Conservation (phyloP, 1,284 basidiomycete species). For the Chondrostereum purpureum region DNA sequence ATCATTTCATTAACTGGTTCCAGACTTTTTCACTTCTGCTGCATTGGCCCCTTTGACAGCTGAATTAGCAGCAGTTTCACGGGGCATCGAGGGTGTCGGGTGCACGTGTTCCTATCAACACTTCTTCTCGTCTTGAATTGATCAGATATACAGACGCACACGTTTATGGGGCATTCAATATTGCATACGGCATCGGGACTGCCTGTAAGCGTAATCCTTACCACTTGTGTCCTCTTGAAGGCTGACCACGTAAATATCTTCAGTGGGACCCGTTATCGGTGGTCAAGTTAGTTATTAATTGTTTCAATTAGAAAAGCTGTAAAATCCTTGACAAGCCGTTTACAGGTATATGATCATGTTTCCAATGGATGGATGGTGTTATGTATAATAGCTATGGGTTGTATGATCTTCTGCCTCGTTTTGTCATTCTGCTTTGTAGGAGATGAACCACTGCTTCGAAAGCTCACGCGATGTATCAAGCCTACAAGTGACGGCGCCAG, state of each 20-base stretch:
- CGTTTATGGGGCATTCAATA: slow-evolving; percentile 61
- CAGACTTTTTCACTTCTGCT: slow-evolving; percentile 58
- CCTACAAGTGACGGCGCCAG: too few species aligned
- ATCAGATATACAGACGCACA: slow-evolving; percentile 48
- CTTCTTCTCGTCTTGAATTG: background rate
- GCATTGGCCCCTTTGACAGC: slow-evolving; percentile 54
- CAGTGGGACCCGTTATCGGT: slow-evolving; percentile 64
- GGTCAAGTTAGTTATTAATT: slow-evolving; percentile 43
- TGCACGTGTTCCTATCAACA: slow-evolving; percentile 40
- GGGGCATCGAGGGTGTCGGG: slow-evolving; percentile 52
- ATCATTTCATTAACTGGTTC: slow-evolving; percentile 8
- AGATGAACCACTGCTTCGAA: background rate
- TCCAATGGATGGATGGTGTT: slow-evolving; percentile 51
- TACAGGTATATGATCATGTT: slow-evolving; percentile 51
- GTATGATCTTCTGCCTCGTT: slow-evolving; percentile 23
- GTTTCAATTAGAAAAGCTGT: background rate
- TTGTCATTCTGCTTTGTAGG: background rate
- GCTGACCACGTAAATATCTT: slow-evolving; percentile 8
- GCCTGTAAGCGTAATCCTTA: slow-evolving; percentile 29
- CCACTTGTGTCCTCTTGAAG: too few species aligned
- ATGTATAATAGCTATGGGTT: slow-evolving; percentile 37
- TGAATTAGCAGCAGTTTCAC: slow-evolving; percentile 55
- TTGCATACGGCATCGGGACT: slow-evolving; percentile 60
- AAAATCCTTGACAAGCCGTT: background rate
- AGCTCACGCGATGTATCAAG: background rate